phyloP scores from a whole-genome alignment of 768 basidiomycete genomes.

The Mycena epipterygia region DNA sequence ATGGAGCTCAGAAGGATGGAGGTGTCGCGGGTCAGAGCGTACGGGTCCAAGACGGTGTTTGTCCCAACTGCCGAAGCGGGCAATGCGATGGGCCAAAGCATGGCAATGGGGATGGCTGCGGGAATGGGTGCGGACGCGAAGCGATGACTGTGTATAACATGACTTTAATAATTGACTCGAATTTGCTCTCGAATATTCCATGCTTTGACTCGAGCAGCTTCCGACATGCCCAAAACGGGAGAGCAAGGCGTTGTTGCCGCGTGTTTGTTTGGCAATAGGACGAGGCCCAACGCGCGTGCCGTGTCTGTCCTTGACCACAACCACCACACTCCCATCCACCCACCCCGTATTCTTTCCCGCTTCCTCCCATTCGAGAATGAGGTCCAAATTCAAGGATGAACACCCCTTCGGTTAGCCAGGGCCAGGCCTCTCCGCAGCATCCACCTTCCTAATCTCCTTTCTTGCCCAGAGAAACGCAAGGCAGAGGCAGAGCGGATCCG shows the following conservation, averaged over 20 bases:
- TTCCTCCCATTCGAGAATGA: constrained; percentile 63
- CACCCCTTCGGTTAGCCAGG: constrained; percentile 91
- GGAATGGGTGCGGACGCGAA: constrained; percentile 63
- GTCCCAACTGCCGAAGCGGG: constrained; percentile 75
- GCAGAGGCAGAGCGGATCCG: constrained; percentile 98
- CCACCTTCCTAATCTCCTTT: constrained; percentile 48
- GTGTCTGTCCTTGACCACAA: constrained; percentile 39
- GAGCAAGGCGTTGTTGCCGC: constrained; percentile 15
- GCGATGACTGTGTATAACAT: background rate
- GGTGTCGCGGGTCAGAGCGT: constrained; percentile 72
- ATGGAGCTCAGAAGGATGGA: constrained; percentile 79
- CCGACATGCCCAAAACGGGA: background rate
- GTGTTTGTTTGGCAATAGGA: background rate
- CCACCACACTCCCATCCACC: constrained; percentile 37
- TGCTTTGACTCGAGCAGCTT: no score
- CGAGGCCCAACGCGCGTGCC: background rate
- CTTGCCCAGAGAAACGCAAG: constrained; percentile 93
- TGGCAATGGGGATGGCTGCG: constrained; percentile 80
- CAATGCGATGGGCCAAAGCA: constrained; percentile 68
- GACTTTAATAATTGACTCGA: background rate
- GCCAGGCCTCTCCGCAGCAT: constrained; percentile 49
- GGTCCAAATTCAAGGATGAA: constrained; percentile 99
- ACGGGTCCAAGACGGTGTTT: constrained; percentile 78
- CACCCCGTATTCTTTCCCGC: constrained; percentile 38
- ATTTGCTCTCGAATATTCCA: no score